Conservation (phyloP, 805 yeast species). For the Ascoidea rubescens region DNA sequence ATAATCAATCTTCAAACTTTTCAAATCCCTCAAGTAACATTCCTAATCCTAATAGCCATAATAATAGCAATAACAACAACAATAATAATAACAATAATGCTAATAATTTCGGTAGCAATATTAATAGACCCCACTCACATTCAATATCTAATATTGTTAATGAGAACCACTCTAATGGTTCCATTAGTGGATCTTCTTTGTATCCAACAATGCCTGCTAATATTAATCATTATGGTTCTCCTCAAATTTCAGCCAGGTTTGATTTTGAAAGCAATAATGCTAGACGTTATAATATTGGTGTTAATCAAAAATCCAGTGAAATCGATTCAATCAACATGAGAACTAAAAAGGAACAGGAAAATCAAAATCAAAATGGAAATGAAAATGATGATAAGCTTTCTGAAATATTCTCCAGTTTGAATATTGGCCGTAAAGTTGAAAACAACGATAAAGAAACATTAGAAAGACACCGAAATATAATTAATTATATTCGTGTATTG, state of each 20-base stretch:
- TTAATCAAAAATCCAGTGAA: conserved; percentile 20
- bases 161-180: neutral
- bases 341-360: neutral
- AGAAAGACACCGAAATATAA: neutral
- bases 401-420: neutral
- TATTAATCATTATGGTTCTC: conserved; percentile 13
- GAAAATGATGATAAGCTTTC: neutral
- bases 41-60: neutral
- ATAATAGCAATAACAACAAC: neutral
- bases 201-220: conserved; percentile 13
- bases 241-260: conserved; percentile 19
- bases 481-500: neutral
- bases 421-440: neutral
- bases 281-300: conserved; percentile 22
- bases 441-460: neutral
- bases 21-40: neutral
- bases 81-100: conserved; percentile 1
- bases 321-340: conserved; percentile 3
- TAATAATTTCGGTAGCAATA: conserved; percentile 1
- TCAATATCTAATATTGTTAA: neutral
- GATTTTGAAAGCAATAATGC: conserved; percentile 13
- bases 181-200: conserved; percentile 3
- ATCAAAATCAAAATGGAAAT: neutral
- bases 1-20: neutral
- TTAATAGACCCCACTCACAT: neutral